Conservation (phyloP, 176 grass and related monocot species). For the Aegilops bicornis region DNA sequence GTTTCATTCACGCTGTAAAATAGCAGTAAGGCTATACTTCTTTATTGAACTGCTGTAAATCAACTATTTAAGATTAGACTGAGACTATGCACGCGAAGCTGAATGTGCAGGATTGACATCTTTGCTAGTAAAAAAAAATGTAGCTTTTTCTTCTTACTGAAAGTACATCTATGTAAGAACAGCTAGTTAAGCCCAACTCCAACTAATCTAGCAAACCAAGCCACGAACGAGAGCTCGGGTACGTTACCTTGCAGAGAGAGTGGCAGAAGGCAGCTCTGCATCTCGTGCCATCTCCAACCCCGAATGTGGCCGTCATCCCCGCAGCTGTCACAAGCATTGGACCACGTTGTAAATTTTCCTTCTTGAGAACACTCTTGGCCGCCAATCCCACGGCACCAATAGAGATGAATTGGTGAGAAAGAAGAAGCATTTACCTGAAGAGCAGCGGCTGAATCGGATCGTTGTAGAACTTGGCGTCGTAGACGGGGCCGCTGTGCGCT, state of each 20-base stretch:
- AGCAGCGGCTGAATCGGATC: slow-evolving; percentile 53
- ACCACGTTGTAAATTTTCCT: neutral
- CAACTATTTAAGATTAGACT: neutral
- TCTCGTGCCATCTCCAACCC: slow-evolving; percentile 81
- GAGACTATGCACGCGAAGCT: neutral
- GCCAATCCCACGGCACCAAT: neutral
- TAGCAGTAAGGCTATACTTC: neutral
- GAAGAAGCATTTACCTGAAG: slow-evolving; percentile 61
- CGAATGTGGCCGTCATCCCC: slow-evolving; percentile 77
- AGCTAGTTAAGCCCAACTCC: neutral
- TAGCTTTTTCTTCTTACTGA: neutral
- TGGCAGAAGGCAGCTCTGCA: slow-evolving; percentile 57
- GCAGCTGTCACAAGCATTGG: slow-evolving; percentile 37
- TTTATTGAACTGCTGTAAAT: neutral
- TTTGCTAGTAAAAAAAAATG: neutral
- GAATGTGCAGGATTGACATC: neutral
- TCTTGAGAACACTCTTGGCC: neutral
- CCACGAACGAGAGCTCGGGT: neutral
- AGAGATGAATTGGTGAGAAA: neutral
- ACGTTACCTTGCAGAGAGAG: slow-evolving; percentile 47
- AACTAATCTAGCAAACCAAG: neutral
- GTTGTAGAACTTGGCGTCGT: slow-evolving; percentile 75
- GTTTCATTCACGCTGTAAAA: neutral
- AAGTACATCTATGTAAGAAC: neutral
- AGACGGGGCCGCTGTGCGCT: slow-evolving; percentile 71